Percentiles rank a stretch among this genome's conserved stretches.
Evolutionary conservation across 805 yeast species (phyloP).

Genomic region (Nakazawaea sp.): DNA sequence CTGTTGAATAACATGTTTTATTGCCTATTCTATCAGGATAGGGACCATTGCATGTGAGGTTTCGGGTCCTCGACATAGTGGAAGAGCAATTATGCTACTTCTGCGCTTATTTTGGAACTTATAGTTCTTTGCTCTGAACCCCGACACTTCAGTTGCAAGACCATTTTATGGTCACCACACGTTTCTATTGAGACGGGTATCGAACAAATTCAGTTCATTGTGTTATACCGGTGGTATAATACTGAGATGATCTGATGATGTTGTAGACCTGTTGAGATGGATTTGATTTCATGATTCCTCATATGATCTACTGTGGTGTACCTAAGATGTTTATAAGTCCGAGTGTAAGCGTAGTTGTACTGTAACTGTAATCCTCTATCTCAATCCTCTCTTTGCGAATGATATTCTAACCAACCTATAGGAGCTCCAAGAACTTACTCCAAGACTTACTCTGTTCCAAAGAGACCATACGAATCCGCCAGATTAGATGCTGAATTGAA

Average conservation of each 20-base stretch:
- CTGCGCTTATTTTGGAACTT: constrained; percentile 18
- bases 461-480: constrained; percentile 98
- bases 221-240: too few relatives aligned
- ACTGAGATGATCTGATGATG: too few relatives aligned
- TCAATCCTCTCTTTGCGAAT: background rate
- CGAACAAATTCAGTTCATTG: too few relatives aligned
- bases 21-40: constrained; percentile 1
- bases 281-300: too few relatives aligned
- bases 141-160: constrained; percentile 78
- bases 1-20: constrained; percentile 4
- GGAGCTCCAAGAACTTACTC: constrained; percentile 99
- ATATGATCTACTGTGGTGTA: too few relatives aligned
- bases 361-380: background rate
- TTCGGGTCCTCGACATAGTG: constrained; percentile 62
- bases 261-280: too few relatives aligned
- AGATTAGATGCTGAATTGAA: constrained; percentile 99
- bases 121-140: constrained; percentile 55
- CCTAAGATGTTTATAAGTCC: too few relatives aligned
- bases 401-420: constrained; percentile 19
- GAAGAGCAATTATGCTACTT: constrained; percentile 5
- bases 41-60: constrained; percentile 31
- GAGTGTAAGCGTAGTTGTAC: too few relatives aligned
- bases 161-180: too few relatives aligned
- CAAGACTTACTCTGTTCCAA: constrained; percentile 99
- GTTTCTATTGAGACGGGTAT: too few relatives aligned